Evolutionary conservation across 768 basidiomycete species (phyloP).

Genomic region (Serendipita vermifera): DNA sequence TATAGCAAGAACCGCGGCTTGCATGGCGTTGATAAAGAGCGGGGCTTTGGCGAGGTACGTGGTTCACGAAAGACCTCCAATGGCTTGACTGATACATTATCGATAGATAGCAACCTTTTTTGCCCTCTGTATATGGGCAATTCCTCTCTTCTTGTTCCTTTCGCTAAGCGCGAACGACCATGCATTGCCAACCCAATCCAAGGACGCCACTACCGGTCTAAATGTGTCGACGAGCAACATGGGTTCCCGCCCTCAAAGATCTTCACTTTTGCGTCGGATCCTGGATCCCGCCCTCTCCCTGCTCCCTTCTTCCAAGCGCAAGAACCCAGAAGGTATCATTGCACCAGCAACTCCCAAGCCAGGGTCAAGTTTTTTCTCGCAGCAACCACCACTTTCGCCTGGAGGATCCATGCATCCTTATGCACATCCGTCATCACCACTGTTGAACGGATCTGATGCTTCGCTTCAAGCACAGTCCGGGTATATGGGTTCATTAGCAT

Average conservation of each 20-base stretch:
- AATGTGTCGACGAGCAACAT: neutral
- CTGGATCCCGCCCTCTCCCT: constrained; percentile 26
- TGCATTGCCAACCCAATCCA: constrained; percentile 50
- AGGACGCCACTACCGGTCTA: neutral
- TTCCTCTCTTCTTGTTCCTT: constrained; percentile 87
- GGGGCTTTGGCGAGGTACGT: constrained; percentile 59
- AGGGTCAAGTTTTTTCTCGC: neutral
- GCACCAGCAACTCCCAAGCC: constrained; percentile 29
- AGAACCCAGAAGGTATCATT: constrained; percentile 54
- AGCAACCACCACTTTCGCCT: neutral
- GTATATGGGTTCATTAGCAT: too few species aligned
- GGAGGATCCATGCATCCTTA: neutral
- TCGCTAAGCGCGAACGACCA: constrained; percentile 96
- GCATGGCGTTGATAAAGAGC: constrained; percentile 69
- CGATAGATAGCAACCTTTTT: constrained; percentile 38
- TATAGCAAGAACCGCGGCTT: constrained; percentile 45
- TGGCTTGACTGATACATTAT: constrained; percentile 22
- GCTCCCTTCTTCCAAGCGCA: constrained; percentile 33
- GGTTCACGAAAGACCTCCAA: neutral
- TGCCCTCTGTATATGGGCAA: constrained; percentile 33
- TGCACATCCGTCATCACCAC: neutral
- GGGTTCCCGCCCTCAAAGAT: neutral
- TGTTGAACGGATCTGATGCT: too few species aligned
- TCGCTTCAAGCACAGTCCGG: too few species aligned
- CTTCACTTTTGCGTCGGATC: constrained; percentile 21